Conservation (phyloP, 352 stramenopile genomes). For the Sclerospora graminicola region DNA sequence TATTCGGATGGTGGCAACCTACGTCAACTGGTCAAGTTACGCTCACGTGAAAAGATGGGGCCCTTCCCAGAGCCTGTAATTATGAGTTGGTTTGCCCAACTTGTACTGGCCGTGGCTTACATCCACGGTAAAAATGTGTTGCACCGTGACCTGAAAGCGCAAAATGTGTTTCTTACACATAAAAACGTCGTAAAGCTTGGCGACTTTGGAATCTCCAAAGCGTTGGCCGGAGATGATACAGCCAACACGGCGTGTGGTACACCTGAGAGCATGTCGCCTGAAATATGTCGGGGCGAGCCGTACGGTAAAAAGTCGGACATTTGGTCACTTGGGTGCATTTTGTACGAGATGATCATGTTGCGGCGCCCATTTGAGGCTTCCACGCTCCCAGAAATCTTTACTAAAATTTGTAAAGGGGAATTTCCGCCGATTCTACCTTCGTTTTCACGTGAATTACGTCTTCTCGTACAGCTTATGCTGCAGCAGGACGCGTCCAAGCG, state of each 20-base stretch:
- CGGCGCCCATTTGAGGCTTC: conserved; percentile 75
- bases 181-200: conserved; percentile 84
- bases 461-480: conserved; percentile 83
- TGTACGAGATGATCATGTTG: conserved; percentile 88
- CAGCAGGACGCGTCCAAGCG: conserved; percentile 80
- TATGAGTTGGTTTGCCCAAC: conserved; percentile 83
- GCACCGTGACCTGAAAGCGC: conserved; percentile 80
- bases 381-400: conserved; percentile 77
- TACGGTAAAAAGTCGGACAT: conserved; percentile 88
- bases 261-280: conserved; percentile 82
- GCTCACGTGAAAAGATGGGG: conserved; percentile 65
- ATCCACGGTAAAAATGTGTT: conserved; percentile 86
- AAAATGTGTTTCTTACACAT: conserved; percentile 83
- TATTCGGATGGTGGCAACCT: conserved; percentile 80
- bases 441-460: conserved; percentile 70
- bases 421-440: conserved; percentile 69
- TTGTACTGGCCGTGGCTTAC: conserved; percentile 77
- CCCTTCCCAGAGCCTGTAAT: conserved; percentile 78
- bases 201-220: conserved; percentile 86
- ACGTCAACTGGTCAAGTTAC: conserved; percentile 73
- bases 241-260: conserved; percentile 79
- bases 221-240: conserved; percentile 63
- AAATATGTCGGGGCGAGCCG: conserved; percentile 80
- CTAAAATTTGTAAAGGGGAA: conserved; percentile 83
- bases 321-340: conserved; percentile 82